These are phyloP conservation scores for Suhomyces pyralidae DNA, from an alignment of 805 yeast genomes.

Conservation along the genomic window DNA sequence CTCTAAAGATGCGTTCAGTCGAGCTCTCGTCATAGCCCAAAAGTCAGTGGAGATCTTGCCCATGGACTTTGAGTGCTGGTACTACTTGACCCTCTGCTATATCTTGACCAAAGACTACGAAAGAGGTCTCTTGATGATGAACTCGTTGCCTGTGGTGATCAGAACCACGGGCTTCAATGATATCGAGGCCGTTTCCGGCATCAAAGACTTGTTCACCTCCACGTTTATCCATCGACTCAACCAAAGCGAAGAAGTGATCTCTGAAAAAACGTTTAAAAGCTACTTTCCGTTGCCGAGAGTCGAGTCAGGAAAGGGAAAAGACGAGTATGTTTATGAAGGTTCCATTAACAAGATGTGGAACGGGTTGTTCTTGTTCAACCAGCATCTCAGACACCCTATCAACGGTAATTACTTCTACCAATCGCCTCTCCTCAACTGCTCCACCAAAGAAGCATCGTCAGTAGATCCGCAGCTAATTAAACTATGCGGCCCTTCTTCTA, in stretches of 20 bases:
- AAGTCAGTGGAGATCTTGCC: slow-evolving; percentile 69
- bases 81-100: slow-evolving; percentile 57
- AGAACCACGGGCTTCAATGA: slow-evolving; percentile 7
- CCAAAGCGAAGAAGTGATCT: slow-evolving; percentile 22
- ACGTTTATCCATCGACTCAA: slow-evolving; percentile 19
- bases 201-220: slow-evolving; percentile 23
- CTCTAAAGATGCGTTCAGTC: slow-evolving; percentile 47
- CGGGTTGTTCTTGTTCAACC: slow-evolving; percentile 25
- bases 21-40: slow-evolving; percentile 59
- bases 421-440: slow-evolving; percentile 32
- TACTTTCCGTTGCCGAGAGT: slow-evolving; percentile 28
- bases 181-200: slow-evolving; percentile 20
- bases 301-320: slow-evolving; percentile 1
- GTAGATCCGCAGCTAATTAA: slow-evolving; percentile 30
- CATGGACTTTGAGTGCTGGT: slow-evolving; percentile 74
- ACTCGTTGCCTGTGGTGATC: slow-evolving; percentile 63
- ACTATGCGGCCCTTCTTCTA: slow-evolving; percentile 25
- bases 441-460: slow-evolving; percentile 33
- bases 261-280: slow-evolving; percentile 24
- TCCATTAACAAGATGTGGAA: slow-evolving; percentile 34
- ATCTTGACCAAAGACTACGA: slow-evolving; percentile 52
- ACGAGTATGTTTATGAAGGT: slow-evolving; percentile 17
- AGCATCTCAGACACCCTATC: slow-evolving; percentile 33
- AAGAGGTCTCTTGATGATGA: slow-evolving; percentile 63
- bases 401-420: slow-evolving; percentile 33